A percentile compares a stretch with the other conserved stretches of the same genome.
phyloP scores from a whole-genome alignment of 2,329 filamentous ascomycete genomes.

The Colletotrichum lentis region DNA sequence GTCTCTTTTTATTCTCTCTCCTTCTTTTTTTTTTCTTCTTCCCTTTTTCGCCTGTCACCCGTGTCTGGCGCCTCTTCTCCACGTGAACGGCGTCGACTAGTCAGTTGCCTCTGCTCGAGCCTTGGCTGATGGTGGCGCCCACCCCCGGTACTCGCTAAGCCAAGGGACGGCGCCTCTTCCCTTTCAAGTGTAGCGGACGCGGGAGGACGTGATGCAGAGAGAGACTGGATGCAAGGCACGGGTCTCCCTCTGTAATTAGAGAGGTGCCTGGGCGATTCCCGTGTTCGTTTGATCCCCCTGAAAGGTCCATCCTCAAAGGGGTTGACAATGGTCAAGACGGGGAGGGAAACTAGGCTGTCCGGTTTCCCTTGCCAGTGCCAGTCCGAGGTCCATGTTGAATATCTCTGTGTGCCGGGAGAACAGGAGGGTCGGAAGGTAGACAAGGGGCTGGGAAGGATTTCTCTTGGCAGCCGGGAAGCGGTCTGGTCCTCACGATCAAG shows the following conservation, averaged over 20 bases:
- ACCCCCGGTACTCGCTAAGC: slow-evolving; percentile 13
- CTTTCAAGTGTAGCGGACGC: neutral
- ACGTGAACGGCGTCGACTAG: slow-evolving; percentile 32
- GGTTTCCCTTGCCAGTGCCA: neutral
- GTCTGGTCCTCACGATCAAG: neutral
- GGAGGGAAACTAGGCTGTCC: neutral
- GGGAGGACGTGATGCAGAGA: neutral
- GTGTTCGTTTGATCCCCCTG: slow-evolving; percentile 14
- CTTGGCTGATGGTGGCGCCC: slow-evolving; percentile 24
- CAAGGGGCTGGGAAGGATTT: slow-evolving; percentile 1
- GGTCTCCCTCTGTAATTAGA: neutral
- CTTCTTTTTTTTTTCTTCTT: neutral
- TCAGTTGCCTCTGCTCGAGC: slow-evolving; percentile 29
- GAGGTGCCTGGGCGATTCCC: neutral
- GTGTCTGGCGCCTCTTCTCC: slow-evolving; percentile 25
- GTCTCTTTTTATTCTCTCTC: too few relatives aligned
- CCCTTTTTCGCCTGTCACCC: slow-evolving; percentile 21
- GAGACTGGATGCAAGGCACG: slow-evolving; percentile 10
- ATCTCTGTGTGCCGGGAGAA: neutral
- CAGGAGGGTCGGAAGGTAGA: neutral
- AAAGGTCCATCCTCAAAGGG: neutral
- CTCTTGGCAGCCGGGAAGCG: slow-evolving; percentile 15
- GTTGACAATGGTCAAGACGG: neutral
- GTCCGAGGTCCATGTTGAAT: slow-evolving; percentile 9
- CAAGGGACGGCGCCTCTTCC: neutral